phyloP scores from a whole-genome alignment of 495 filamentous ascomycete genomes.

The Aspergillus wentii region DNA sequence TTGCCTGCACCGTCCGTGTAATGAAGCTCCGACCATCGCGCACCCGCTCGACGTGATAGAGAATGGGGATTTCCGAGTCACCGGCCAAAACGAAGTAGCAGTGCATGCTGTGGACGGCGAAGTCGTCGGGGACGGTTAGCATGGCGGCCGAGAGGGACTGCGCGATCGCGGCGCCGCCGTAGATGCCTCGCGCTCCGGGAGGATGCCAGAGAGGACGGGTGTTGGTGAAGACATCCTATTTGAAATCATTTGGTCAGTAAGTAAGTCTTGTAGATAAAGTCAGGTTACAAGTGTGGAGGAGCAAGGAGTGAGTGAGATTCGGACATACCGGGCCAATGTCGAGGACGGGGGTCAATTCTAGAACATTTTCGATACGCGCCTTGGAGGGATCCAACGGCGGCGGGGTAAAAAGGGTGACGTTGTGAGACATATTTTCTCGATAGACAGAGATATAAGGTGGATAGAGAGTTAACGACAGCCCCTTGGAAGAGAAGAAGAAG shows the following conservation, averaged over 20 bases:
- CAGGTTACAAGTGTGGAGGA: slow-evolving; percentile 4
- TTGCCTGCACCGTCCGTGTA: slow-evolving; percentile 91
- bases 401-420: slow-evolving; percentile 69
- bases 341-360: slow-evolving; percentile 74
- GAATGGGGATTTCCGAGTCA: slow-evolving; percentile 73
- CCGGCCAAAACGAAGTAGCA: slow-evolving; percentile 97
- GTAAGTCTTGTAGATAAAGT: neutral
- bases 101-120: slow-evolving; percentile 91
- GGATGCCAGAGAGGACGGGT: slow-evolving; percentile 87
- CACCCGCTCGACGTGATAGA: slow-evolving; percentile 90
- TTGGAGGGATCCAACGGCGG: slow-evolving; percentile 67
- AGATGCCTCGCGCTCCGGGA: slow-evolving; percentile 85
- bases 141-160: slow-evolving; percentile 88
- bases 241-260: neutral
- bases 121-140: slow-evolving; percentile 72
- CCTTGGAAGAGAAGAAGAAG: no score
- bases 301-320: neutral
- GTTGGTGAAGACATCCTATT: slow-evolving; percentile 87
- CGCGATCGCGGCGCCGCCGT: slow-evolving; percentile 88
- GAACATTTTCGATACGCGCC: slow-evolving; percentile 79
- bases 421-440: slow-evolving; percentile 24
- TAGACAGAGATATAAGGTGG: neutral
- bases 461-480: neutral
- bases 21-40: slow-evolving; percentile 87
- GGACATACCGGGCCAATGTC: slow-evolving; percentile 72